phyloP scores from a whole-genome alignment of 306 rosid species.

The Cucurbita moschata region DNA sequence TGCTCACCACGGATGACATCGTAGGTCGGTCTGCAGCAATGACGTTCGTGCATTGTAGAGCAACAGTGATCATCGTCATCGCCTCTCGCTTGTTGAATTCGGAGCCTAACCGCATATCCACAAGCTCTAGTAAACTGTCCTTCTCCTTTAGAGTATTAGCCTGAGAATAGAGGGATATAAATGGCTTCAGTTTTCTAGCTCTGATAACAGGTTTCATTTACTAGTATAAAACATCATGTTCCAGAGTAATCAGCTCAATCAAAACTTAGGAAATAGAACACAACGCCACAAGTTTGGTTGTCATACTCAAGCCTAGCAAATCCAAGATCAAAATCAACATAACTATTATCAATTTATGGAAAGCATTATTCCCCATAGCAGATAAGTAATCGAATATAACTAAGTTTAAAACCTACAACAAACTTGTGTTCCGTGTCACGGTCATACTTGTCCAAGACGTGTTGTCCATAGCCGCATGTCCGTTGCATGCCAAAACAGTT shows the following conservation, averaged over 20 bases:
- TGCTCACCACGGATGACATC: slow-evolving; percentile 22
- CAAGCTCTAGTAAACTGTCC: slow-evolving; percentile 21
- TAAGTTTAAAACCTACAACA: not conserved
- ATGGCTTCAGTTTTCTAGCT: not conserved
- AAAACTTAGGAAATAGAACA: not conserved
- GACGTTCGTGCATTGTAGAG: slow-evolving; percentile 22
- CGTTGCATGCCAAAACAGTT: too few species aligned
- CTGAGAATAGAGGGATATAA: slow-evolving; percentile 9
- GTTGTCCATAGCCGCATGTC: too few species aligned
- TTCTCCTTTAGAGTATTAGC: slow-evolving; percentile 17
- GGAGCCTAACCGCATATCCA: slow-evolving; percentile 23
- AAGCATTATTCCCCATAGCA: not conserved
- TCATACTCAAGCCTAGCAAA: not conserved
- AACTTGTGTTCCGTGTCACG: too few species aligned
- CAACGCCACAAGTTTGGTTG: not conserved
- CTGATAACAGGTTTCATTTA: not conserved
- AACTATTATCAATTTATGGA: too few species aligned
- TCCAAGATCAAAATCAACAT: not conserved
- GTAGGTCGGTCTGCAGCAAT: slow-evolving; percentile 22
- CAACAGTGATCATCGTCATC: slow-evolving; percentile 21
- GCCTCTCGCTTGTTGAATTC: slow-evolving; percentile 20
- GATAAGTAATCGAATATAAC: not conserved
- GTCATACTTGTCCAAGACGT: too few species aligned
- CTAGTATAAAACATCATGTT: not conserved
- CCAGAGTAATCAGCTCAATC: not conserved